Evolutionary conservation across 2,329 filamentous ascomycete species (phyloP).

Genomic region (Aspergillus uvarum): DNA sequence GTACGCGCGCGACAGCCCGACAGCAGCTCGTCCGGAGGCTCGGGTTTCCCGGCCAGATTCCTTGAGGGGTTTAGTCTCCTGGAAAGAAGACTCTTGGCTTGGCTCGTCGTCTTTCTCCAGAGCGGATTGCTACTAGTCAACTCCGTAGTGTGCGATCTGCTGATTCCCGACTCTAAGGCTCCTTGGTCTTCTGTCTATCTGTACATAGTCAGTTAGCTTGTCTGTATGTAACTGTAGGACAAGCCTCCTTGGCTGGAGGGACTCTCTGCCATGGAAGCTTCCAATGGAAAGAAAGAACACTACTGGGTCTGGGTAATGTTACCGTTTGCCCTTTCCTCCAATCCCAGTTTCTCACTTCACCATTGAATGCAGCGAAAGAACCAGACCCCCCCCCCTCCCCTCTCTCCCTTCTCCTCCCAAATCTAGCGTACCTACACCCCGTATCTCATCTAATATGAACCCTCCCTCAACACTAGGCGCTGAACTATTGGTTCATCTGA

Average conservation of each 20-base stretch:
- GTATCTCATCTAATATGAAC: background rate
- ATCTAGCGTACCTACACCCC: background rate
- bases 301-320: background rate
- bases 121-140: background rate
- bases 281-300: background rate
- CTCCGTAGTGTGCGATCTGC: background rate
- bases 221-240: background rate
- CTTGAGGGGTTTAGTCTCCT: background rate
- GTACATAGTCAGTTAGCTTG: background rate
- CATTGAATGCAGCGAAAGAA: background rate
- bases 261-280: background rate
- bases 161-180: background rate
- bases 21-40: background rate
- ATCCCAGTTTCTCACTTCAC: background rate
- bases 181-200: background rate
- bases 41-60: background rate
- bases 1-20: slow-evolving; percentile 1
- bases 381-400: too few relatives aligned
- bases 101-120: background rate
- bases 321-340: background rate
- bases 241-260: background rate
- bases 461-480: slow-evolving; percentile 4
- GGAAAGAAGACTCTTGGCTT: background rate
- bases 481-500: slow-evolving; percentile 8
- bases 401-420: too few relatives aligned